Base-by-base conservation (phyloP, 441 rosid species). In the Raphanus hybrid region DNA sequence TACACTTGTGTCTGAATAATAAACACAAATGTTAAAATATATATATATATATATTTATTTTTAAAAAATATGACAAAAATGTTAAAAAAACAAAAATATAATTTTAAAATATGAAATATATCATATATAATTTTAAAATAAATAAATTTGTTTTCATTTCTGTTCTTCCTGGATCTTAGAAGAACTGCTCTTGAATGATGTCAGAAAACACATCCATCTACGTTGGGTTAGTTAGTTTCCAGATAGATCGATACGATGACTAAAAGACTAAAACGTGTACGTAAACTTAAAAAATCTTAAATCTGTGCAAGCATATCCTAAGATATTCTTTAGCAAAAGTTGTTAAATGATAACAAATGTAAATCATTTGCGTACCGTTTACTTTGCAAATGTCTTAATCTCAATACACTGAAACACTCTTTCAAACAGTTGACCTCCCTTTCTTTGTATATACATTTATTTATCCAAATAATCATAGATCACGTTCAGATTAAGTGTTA, bases 371-470 rank as follows among this genome's bases (percentile, higher is more conserved):
- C 43, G 12, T 54, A 34, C 52, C 65, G 20, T 65, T 64, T 5
- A 75, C 27, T 70, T 79, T 70, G 76, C 75, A 70, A 37, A 64
- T 64, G 72, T 79, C 82, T 35, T 64, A 70, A 75, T 75, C 72
- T 75, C 48, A 65, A 70, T 7, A 69, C 76, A 64, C 64, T 11
- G 48, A 69, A 57, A 79, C 74, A 68, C 75, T 50, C 68, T 64
- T 74, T 43, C 64, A 54, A 59, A 68, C 50, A 55, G 78, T 79
- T 74, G 72, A 79, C 78, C 55, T 78, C 69, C 50, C 6, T 27
- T 67, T 58, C 12, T 39, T 35, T 43, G 26, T 48, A 9, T 15
- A 11, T 52, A 39, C 50, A 43, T 67, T 78, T 52, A 27, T 50
- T 35, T 60, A 62, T 43, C 52, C 35, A n/a, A 58, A 48, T 43